These are phyloP conservation scores for Garcileccinum viscosum DNA, from an alignment of 1,284 basidiomycete species.

Conservation along the genomic window DNA sequence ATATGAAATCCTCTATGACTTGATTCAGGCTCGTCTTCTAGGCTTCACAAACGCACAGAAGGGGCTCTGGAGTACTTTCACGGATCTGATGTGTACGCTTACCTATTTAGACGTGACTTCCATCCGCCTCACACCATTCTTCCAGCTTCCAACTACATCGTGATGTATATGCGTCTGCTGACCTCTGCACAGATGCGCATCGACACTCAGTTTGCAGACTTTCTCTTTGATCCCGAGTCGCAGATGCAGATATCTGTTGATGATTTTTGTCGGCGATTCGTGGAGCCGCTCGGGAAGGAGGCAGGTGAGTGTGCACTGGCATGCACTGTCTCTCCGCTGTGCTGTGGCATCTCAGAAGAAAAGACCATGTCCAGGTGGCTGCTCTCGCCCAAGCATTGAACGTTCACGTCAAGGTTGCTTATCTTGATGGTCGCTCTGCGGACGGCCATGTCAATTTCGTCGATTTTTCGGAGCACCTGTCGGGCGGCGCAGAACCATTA, in stretches of 20 bases:
- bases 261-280: conserved; percentile 78
- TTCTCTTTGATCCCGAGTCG: conserved; percentile 78
- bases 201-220: conserved; percentile 61
- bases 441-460: conserved; percentile 71
- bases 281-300: conserved; percentile 84
- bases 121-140: conserved; percentile 7
- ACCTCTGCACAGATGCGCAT: conserved; percentile 84
- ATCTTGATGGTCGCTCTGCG: conserved; percentile 68
- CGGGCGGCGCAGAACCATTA: conserved; percentile 49
- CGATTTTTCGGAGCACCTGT: conserved; percentile 60
- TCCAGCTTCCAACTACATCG: conserved; percentile 72
- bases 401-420: conserved; percentile 78
- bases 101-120: not conserved
- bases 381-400: conserved; percentile 76
- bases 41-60: conserved; percentile 26
- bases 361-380: conserved; percentile 85
- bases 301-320: conserved; percentile 65
- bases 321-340: not conserved
- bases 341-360: conserved; percentile 7
- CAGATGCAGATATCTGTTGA: conserved; percentile 54
- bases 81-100: conserved; percentile 55
- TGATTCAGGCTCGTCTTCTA: conserved; percentile 49
- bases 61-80: conserved; percentile 56
- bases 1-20: conserved; percentile 54
- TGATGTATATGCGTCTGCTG: conserved; percentile 77